Conservation (phyloP, 306 rosid species). For the Begonia fuchsioides region DNA sequence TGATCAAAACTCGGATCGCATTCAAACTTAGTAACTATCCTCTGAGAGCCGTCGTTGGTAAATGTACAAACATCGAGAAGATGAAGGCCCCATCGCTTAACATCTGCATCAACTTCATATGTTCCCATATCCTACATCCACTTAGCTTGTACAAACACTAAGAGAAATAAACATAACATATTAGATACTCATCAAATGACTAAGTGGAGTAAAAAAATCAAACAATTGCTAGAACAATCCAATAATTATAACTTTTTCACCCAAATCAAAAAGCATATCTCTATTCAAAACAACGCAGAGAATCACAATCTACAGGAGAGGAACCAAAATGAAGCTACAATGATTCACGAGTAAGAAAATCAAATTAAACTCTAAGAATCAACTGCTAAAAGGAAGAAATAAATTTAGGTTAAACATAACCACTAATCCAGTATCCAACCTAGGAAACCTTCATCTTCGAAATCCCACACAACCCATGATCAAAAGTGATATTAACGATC, state of each 20-base stretch:
- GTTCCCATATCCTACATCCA: conserved; percentile 23
- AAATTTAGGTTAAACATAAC: conserved; percentile 4
- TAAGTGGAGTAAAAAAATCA: no score
- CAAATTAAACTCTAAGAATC: no score
- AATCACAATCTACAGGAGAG: no score
- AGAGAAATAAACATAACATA: conserved; percentile 3
- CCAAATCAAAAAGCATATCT: no score
- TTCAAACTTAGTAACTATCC: conserved; percentile 36
- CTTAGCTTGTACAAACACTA: conserved; percentile 14
- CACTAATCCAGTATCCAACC: conserved; percentile 9
- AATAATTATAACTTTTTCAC: no score
- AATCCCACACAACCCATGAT: conserved; percentile 15
- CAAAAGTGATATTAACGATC: conserved; percentile 4
- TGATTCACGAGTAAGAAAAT: no score
- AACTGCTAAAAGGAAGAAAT: not conserved
- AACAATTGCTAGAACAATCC: no score
- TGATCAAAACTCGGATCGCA: conserved; percentile 47
- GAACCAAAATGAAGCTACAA: no score
- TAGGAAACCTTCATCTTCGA: conserved; percentile 7
- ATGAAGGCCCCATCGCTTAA: conserved; percentile 84
- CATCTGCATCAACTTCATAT: conserved; percentile 64
- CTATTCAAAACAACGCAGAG: no score
- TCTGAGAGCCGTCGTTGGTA: conserved; percentile 32
- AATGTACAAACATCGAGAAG: conserved; percentile 67
- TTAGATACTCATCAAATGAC: no score